phyloP scores from a whole-genome alignment of 495 filamentous ascomycete species.

The Aspergillus affinis region DNA sequence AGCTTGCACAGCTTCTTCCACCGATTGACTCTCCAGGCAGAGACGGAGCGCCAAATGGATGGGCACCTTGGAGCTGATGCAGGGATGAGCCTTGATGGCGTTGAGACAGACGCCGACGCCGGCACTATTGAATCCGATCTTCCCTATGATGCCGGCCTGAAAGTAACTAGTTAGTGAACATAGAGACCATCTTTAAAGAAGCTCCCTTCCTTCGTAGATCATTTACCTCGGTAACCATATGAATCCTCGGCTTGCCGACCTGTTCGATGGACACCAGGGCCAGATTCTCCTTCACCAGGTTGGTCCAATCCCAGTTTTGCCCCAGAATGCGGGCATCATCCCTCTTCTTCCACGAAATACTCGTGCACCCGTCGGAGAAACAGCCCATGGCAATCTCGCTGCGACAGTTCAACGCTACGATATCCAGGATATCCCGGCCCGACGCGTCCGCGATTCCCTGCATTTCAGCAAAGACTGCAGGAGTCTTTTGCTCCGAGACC shows the following conservation, averaged over 20 bases:
- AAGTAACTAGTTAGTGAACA: background rate
- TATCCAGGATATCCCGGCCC: slow-evolving; percentile 49
- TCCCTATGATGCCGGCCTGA: slow-evolving; percentile 69
- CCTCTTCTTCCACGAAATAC: slow-evolving; percentile 51
- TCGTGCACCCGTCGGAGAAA: slow-evolving; percentile 65
- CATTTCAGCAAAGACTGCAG: slow-evolving; percentile 54
- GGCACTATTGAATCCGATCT: slow-evolving; percentile 64
- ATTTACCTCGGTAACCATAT: slow-evolving; percentile 45
- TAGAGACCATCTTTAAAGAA: background rate
- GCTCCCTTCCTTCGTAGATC: background rate
- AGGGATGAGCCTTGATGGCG: slow-evolving; percentile 60
- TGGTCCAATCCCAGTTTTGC: slow-evolving; percentile 70
- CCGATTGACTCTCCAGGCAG: slow-evolving; percentile 56
- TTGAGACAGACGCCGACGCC: slow-evolving; percentile 69
- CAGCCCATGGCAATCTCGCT: slow-evolving; percentile 66
- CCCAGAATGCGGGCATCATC: slow-evolving; percentile 44
- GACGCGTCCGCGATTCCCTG: slow-evolving; percentile 61
- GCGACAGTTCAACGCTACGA: slow-evolving; percentile 65
- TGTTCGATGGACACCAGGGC: slow-evolving; percentile 54
- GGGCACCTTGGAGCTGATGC: slow-evolving; percentile 54
- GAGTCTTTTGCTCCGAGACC: slow-evolving; percentile 36
- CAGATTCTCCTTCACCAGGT: slow-evolving; percentile 50
- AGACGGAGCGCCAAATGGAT: slow-evolving; percentile 63
- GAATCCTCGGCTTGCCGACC: slow-evolving; percentile 45
- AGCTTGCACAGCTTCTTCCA: slow-evolving; percentile 47